Percentiles rank a stretch among this genome's conserved stretches.
Evolutionary conservation across 352 stramenopile genomes (phyloP).

Genomic region (Pythium brassicae): DNA sequence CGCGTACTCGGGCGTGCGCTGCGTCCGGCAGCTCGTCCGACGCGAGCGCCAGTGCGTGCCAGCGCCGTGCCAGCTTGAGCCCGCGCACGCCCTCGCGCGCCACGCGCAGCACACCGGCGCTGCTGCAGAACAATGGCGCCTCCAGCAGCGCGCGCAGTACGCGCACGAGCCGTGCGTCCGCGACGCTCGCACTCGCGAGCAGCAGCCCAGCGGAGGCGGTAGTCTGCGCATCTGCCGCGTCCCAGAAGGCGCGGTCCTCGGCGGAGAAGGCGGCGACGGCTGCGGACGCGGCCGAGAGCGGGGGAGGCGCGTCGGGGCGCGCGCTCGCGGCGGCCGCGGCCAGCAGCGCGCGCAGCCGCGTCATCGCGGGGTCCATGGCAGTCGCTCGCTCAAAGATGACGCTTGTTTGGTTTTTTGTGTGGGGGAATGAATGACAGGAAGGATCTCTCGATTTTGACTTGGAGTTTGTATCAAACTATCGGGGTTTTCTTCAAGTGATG

Average conservation of each 20-base stretch:
- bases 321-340: slow-evolving; percentile 30
- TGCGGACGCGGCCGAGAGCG: slow-evolving; percentile 9
- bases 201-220: slow-evolving; percentile 52
- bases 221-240: slow-evolving; percentile 23
- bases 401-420: not conserved
- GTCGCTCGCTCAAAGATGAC: not conserved
- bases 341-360: slow-evolving; percentile 41
- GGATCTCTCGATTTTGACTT: too few species aligned
- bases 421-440: not conserved
- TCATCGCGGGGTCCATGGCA: slow-evolving; percentile 32
- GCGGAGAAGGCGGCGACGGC: slow-evolving; percentile 14
- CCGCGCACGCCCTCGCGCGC: slow-evolving; percentile 51
- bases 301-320: slow-evolving; percentile 4
- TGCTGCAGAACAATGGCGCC: slow-evolving; percentile 31
- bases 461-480: too few species aligned
- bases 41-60: slow-evolving; percentile 39
- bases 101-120: slow-evolving; percentile 43
- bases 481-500: too few species aligned
- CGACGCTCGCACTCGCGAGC: slow-evolving; percentile 47
- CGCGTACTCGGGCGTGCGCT: slow-evolving; percentile 33
- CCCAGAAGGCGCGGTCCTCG: slow-evolving; percentile 57
- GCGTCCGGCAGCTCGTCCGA: slow-evolving; percentile 36
- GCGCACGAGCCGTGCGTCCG: slow-evolving; percentile 24
- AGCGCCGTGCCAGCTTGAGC: slow-evolving; percentile 77
- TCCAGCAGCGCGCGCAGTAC: slow-evolving; percentile 32